Evolutionary conservation across 139 green algal genomes (phyloP).

Genomic region (Diplosphaera chodatii): DNA sequence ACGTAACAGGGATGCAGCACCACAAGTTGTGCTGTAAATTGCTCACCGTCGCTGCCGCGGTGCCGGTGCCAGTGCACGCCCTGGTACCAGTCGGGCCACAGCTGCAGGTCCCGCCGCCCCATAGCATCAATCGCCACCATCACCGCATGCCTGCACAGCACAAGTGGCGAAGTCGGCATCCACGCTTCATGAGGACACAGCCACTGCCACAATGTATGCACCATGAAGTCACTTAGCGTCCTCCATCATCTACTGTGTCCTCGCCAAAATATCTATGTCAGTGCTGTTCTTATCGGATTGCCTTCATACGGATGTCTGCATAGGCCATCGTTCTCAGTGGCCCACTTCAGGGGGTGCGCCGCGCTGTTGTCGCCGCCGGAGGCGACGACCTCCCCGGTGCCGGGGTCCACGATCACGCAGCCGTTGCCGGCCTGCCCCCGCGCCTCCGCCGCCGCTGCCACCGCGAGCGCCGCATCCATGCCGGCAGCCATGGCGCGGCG

Average conservation of each 20-base stretch:
- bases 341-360: neutral
- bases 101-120: neutral
- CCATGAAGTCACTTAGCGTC: too few species aligned
- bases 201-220: too few species aligned
- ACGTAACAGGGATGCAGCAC: too few species aligned
- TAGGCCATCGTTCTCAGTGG: neutral
- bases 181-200: too few species aligned
- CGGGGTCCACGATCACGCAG: conserved; percentile 11
- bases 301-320: neutral
- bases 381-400: neutral
- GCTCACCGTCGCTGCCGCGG: too few species aligned
- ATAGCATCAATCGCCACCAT: neutral
- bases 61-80: neutral
- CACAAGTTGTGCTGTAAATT: too few species aligned
- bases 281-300: too few species aligned
- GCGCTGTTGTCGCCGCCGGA: neutral
- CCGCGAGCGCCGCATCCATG: conserved; percentile 28
- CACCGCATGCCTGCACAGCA: neutral
- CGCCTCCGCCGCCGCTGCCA: conserved; percentile 6
- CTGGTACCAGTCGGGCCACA: conserved; percentile 39
- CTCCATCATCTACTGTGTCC: too few species aligned
- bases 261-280: too few species aligned
- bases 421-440: neutral
- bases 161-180: too few species aligned
- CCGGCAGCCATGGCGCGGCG: conserved; percentile 3